Percentiles rank a stretch among this genome's conserved stretches.
These are phyloP conservation scores for Monosporascus sp. DNA, from an alignment of 2,329 filamentous ascomycete genomes.

Conservation along the genomic window DNA sequence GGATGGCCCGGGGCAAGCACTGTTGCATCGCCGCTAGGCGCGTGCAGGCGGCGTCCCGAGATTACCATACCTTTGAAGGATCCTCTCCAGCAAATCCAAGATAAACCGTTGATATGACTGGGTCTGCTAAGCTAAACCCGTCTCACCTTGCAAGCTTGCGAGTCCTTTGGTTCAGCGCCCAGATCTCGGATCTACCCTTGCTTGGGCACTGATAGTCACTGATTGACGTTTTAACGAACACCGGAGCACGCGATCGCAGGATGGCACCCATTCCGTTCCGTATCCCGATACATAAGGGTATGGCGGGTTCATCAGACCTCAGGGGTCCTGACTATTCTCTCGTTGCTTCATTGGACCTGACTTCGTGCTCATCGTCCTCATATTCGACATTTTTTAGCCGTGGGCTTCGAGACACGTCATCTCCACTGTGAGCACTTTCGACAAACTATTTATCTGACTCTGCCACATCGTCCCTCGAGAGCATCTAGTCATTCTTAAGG, in stretches of 20 bases:
- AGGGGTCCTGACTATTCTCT: slow-evolving; percentile 4
- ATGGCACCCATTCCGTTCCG: neutral
- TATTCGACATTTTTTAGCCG: neutral
- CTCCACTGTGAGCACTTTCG: neutral
- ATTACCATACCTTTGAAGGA: slow-evolving; percentile 22
- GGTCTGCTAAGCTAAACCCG: slow-evolving; percentile 16
- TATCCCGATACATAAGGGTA: slow-evolving; percentile 17
- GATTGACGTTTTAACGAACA: slow-evolving; percentile 4
- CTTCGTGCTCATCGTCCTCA: neutral
- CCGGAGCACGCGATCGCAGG: slow-evolving; percentile 4
- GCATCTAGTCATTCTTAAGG: neutral
- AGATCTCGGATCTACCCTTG: slow-evolving; percentile 9
- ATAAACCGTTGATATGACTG: slow-evolving; percentile 38
- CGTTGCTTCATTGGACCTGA: slow-evolving; percentile 4
- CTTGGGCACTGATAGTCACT: slow-evolving; percentile 7
- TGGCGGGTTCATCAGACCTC: slow-evolving; percentile 13
- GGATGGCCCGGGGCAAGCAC: slow-evolving; percentile 7
- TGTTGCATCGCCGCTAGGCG: slow-evolving; percentile 26
- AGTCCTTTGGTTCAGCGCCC: slow-evolving; percentile 11
- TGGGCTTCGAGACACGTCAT: neutral
- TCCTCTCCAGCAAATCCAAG: slow-evolving; percentile 14
- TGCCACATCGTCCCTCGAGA: too few relatives aligned
- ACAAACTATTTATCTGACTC: neutral
- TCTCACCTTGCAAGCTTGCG: slow-evolving; percentile 6
- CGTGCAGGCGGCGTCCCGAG: slow-evolving; percentile 33